phyloP scores from a whole-genome alignment of 306 rosid species.

The Cucumis cinereus region DNA sequence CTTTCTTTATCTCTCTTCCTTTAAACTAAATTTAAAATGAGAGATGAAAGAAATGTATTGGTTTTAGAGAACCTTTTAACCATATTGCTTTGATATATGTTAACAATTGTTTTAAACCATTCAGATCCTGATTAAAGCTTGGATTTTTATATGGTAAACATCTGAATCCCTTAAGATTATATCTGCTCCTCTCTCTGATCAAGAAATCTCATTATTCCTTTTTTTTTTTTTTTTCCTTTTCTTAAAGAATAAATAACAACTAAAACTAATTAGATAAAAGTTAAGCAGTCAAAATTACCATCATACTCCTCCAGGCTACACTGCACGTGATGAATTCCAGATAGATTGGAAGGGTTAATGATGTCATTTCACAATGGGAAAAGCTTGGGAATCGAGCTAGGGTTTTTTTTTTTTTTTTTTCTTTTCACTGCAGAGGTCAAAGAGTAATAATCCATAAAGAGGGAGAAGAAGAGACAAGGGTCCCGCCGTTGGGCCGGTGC shows the following conservation, averaged over 20 bases:
- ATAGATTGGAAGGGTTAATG: not conserved
- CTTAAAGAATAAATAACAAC: not conserved
- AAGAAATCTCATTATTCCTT: not conserved
- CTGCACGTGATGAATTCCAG: not conserved
- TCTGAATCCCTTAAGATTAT: constrained; percentile 4
- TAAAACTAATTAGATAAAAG: not conserved
- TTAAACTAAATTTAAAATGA: not conserved
- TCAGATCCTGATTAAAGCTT: not conserved
- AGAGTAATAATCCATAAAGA: not conserved
- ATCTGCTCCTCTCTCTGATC: not conserved
- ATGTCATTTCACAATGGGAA: not conserved
- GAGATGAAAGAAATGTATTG: not conserved
- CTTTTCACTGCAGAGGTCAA: not conserved
- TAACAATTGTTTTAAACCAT: not conserved
- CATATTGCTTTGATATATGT: too few species aligned
- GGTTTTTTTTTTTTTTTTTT: not conserved
- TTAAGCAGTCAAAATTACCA: not conserved
- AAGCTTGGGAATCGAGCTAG: not conserved
- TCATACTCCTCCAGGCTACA: not conserved
- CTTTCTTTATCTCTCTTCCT: not conserved
- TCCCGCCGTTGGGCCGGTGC: not conserved
- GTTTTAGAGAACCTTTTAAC: not conserved
- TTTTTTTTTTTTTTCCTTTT: not conserved
- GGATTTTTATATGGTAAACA: not conserved
- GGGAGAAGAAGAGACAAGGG: not conserved